These are phyloP conservation scores for Tricholoma sp. DNA, from an alignment of 768 basidiomycete genomes.

Conservation along the genomic window DNA sequence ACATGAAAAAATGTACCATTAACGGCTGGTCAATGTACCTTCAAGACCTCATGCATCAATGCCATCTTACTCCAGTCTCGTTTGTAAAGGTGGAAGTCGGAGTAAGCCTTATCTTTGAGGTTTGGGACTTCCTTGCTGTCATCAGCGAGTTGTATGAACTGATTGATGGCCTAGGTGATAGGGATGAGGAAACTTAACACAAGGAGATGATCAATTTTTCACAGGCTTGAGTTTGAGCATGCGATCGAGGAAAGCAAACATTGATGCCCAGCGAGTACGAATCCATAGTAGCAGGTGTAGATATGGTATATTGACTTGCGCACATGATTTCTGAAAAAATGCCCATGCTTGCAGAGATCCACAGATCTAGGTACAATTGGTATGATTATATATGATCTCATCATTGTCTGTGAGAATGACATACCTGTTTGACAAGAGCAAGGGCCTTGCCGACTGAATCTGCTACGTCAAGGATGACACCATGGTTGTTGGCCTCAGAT, in stretches of 20 bases:
- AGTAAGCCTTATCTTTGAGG: neutral
- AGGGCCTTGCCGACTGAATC: too few species aligned
- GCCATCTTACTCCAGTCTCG: neutral
- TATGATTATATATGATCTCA: too few species aligned
- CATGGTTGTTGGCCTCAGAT: too few species aligned
- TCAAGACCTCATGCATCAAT: slow-evolving; percentile 1
- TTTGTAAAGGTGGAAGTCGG: neutral
- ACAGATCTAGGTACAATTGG: too few species aligned
- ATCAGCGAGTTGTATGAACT: neutral
- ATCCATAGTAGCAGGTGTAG: too few species aligned
- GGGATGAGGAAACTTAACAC: neutral
- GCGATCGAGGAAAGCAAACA: neutral
- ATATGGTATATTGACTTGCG: too few species aligned
- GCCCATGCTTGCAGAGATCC: too few species aligned
- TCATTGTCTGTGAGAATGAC: too few species aligned
- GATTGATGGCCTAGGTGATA: neutral
- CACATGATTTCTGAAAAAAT: too few species aligned
- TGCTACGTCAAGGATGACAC: too few species aligned
- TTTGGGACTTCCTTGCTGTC: neutral
- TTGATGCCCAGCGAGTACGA: too few species aligned
- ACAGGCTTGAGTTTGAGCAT: neutral
- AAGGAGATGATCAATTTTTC: neutral
- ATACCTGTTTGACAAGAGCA: too few species aligned
- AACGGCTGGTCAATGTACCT: neutral
- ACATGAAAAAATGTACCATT: neutral